These are phyloP conservation scores for Corynascus novoguineensis DNA, from an alignment of 495 filamentous ascomycete species.

Conservation along the genomic window DNA sequence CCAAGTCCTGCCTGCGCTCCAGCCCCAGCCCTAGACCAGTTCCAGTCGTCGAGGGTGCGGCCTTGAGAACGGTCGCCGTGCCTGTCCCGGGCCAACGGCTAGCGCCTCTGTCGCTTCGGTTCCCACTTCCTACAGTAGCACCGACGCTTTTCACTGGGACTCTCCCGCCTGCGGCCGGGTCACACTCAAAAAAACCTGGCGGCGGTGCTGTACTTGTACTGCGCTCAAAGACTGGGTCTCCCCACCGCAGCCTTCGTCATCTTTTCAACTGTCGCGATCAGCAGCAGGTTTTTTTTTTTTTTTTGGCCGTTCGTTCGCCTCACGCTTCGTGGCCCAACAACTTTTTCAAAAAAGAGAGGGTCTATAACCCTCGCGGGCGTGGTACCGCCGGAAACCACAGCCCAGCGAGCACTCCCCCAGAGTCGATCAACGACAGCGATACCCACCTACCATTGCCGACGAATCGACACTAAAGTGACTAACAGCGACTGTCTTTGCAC, in stretches of 20 bases:
- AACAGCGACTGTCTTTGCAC: conserved; percentile 4
- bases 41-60: background rate
- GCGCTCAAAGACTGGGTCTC: conserved; percentile 7
- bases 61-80: conserved; percentile 12
- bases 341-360: background rate
- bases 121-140: background rate
- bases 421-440: conserved; percentile 4
- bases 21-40: background rate
- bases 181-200: background rate
- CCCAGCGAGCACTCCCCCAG: background rate
- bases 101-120: too few species aligned
- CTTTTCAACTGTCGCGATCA: conserved; percentile 17
- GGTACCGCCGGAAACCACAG: conserved; percentile 1
- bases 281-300: conserved; percentile 18
- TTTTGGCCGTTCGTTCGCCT: conserved; percentile 6
- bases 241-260: conserved; percentile 19
- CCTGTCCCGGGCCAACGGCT: conserved; percentile 14
- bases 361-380: background rate
- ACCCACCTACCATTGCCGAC: background rate
- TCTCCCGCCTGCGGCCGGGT: background rate
- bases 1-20: background rate
- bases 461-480: too few species aligned
- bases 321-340: conserved; percentile 3
- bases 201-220: background rate
- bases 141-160: background rate